Evolutionary conservation across 2,329 filamentous ascomycete species (phyloP).

Genomic region (Monosporascus cannonballus): DNA sequence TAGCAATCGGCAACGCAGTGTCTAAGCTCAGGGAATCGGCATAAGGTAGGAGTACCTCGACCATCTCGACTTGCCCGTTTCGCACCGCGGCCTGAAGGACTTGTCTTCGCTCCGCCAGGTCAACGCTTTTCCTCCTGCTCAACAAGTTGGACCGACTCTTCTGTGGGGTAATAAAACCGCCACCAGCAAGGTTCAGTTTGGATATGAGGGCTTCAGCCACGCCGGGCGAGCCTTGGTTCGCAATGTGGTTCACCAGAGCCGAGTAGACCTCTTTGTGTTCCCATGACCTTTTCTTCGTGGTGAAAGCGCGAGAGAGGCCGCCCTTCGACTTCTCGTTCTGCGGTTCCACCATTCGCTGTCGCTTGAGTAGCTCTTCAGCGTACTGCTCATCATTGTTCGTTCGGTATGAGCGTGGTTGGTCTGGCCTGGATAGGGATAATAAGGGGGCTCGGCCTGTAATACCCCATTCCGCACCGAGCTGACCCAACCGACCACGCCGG

Average conservation of each 20-base stretch:
- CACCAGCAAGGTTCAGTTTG: slow-evolving; percentile 42
- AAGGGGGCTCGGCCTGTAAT: slow-evolving; percentile 34
- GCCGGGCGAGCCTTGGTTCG: slow-evolving; percentile 43
- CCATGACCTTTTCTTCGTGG: slow-evolving; percentile 44
- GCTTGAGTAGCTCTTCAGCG: slow-evolving; percentile 50
- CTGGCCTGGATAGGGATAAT: slow-evolving; percentile 35
- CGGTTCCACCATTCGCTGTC: slow-evolving; percentile 29
- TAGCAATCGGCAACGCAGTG: slow-evolving; percentile 41
- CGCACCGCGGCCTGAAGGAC: slow-evolving; percentile 46
- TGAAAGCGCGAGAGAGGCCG: slow-evolving; percentile 37
- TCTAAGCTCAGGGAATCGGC: slow-evolving; percentile 47
- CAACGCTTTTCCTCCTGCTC: slow-evolving; percentile 43
- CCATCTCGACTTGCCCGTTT: slow-evolving; percentile 44
- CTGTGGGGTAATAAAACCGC: slow-evolving; percentile 42
- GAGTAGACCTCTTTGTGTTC: slow-evolving; percentile 48
- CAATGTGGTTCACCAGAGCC: slow-evolving; percentile 43
- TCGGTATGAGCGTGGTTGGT: slow-evolving; percentile 36
- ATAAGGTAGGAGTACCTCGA: slow-evolving; percentile 46
- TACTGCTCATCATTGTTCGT: slow-evolving; percentile 42
- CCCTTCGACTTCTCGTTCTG: slow-evolving; percentile 32
- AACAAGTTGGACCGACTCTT: slow-evolving; percentile 44
- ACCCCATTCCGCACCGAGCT: slow-evolving; percentile 45
- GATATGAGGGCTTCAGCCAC: slow-evolving; percentile 50
- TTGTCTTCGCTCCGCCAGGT: slow-evolving; percentile 43
- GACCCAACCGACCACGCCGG: slow-evolving; percentile 41